phyloP scores from a whole-genome alignment of 306 rosid genomes.

The Vigna unguiculata region DNA sequence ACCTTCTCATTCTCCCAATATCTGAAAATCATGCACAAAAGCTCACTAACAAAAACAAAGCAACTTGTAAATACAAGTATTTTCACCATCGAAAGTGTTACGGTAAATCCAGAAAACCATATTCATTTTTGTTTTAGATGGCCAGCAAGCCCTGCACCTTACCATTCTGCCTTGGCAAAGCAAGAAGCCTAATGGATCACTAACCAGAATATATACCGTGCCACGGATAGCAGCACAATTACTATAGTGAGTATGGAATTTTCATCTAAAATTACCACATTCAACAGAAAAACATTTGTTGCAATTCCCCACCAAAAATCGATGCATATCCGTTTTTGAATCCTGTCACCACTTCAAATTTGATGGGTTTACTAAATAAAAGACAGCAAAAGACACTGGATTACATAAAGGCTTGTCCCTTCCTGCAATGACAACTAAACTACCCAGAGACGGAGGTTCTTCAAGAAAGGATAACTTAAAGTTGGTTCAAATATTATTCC shows the following conservation, averaged over 20 bases:
- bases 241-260: not conserved
- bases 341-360: not conserved
- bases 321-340: not conserved
- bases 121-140: not conserved
- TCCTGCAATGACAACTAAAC: not conserved
- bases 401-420: not conserved
- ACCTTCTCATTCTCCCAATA: conserved; percentile 76
- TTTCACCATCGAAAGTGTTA: not conserved
- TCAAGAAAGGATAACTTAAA: conserved; percentile 2
- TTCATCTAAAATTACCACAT: not conserved
- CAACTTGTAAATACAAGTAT: not conserved
- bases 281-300: not conserved
- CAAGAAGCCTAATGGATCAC: not conserved
- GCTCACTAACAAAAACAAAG: not conserved
- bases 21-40: conserved; percentile 53
- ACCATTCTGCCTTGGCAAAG: not conserved
- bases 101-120: not conserved
- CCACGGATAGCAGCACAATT: not conserved
- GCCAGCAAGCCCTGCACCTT: not conserved
- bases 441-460: not conserved
- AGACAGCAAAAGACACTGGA: not conserved
- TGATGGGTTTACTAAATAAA: not conserved
- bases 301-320: not conserved
- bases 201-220: not conserved
- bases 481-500: not conserved